These are phyloP conservation scores for Stenocarpella maydis DNA, from an alignment of 2,329 filamentous ascomycete genomes.

Conservation along the genomic window DNA sequence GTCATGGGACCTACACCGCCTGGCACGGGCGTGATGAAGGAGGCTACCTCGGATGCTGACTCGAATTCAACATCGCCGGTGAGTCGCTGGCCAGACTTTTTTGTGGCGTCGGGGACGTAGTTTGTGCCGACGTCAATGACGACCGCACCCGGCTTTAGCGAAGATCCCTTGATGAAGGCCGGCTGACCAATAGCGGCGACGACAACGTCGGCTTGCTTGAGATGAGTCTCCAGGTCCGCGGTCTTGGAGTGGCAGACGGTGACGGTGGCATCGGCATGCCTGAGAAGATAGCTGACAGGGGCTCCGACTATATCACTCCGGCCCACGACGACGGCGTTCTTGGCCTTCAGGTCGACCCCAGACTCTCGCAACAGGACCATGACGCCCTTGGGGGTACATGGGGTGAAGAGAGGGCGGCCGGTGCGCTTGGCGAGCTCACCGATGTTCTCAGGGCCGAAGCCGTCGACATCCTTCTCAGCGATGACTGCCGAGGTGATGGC, in stretches of 20 bases:
- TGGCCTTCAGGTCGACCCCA: conserved; percentile 84
- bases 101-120: conserved; percentile 86
- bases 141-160: conserved; percentile 93
- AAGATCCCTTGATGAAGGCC: conserved; percentile 90
- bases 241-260: conserved; percentile 96
- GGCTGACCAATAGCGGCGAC: conserved; percentile 91
- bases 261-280: conserved; percentile 95
- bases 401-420: conserved; percentile 86
- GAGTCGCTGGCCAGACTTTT: conserved; percentile 90
- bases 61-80: conserved; percentile 97
- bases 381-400: conserved; percentile 96
- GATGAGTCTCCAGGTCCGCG: conserved; percentile 71
- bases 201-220: conserved; percentile 88
- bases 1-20: conserved; percentile 99
- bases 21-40: conserved; percentile 93
- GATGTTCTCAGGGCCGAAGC: conserved; percentile 93
- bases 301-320: conserved; percentile 97
- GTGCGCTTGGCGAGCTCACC: conserved; percentile 96
- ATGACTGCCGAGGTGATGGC: conserved; percentile 87
- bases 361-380: conserved; percentile 90
- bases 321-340: conserved; percentile 93
- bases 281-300: conserved; percentile 93
- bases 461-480: conserved; percentile 97
- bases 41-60: conserved; percentile 83
- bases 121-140: conserved; percentile 99